A percentile compares a stretch with the other conserved stretches of the same genome.
Evolutionary conservation across 2,329 filamentous ascomycete species (phyloP).

Genomic region (Epicoccum nigrum): DNA sequence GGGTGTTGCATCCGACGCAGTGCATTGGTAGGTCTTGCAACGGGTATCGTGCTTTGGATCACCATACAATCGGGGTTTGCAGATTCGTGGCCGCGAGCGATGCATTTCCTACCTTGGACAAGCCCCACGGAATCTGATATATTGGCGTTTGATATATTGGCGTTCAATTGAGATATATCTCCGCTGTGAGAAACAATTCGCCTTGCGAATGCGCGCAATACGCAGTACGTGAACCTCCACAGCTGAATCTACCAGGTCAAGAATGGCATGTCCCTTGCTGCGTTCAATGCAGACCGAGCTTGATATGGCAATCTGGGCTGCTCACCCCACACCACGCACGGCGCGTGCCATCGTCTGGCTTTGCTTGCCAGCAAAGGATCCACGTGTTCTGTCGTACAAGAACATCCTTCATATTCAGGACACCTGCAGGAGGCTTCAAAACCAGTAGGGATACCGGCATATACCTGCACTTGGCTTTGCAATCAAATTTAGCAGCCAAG

Average conservation of each 20-base stretch:
- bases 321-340: conserved; percentile 21
- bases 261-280: conserved; percentile 3
- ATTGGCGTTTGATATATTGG: conserved; percentile 3
- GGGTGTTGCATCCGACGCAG: background rate
- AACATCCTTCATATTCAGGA: conserved; percentile 21
- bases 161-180: background rate
- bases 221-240: background rate
- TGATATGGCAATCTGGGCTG: background rate
- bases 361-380: conserved; percentile 10
- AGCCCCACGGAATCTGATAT: background rate
- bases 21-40: background rate
- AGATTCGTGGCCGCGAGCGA: background rate
- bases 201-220: background rate
- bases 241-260: background rate
- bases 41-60: background rate
- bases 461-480: conserved; percentile 1
- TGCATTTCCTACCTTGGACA: background rate
- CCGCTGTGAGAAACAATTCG: background rate
- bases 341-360: conserved; percentile 21
- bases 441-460: conserved; percentile 20
- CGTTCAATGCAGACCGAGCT: conserved; percentile 7
- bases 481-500: conserved; percentile 3
- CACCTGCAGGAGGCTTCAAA: conserved; percentile 29
- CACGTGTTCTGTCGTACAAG: conserved; percentile 34
- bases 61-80: too few relatives aligned